These are phyloP conservation scores for Boeremia lycopersici DNA, from an alignment of 2,329 filamentous ascomycete species.

Conservation along the genomic window DNA sequence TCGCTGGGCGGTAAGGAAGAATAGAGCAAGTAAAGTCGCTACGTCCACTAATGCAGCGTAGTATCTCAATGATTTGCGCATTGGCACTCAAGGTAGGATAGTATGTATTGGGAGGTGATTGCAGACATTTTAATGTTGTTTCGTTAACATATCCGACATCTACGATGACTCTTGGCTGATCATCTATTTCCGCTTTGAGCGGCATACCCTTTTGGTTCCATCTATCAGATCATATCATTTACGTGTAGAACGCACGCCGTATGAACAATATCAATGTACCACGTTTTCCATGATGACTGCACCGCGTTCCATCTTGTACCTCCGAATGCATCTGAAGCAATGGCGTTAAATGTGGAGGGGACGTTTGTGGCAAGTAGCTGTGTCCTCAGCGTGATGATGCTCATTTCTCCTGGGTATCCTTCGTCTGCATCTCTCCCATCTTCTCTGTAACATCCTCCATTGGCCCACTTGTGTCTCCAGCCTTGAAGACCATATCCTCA, in stretches of 20 bases:
- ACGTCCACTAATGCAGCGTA: constrained; percentile 39
- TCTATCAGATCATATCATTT: not conserved
- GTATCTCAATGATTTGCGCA: constrained; percentile 3
- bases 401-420: constrained; percentile 17
- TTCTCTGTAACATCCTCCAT: constrained; percentile 42
- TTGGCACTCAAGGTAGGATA: constrained; percentile 27
- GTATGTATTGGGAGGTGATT: not conserved
- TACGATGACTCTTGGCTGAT: constrained; percentile 12
- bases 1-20: constrained; percentile 37
- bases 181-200: constrained; percentile 6
- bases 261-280: constrained; percentile 13
- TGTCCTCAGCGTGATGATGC: not conserved
- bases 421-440: constrained; percentile 40
- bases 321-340: too few species aligned
- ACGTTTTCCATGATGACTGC: not conserved
- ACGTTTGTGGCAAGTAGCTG: not conserved
- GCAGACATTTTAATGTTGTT: not conserved
- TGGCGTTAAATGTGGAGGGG: too few species aligned
- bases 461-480: constrained; percentile 18
- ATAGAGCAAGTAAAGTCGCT: constrained; percentile 23
- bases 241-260: not conserved
- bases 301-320: too few species aligned
- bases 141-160: not conserved
- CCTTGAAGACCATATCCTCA: constrained; percentile 19
- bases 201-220: not conserved